These are phyloP conservation scores for Debaryomyces psychrophilus DNA, from an alignment of 1,139 yeast genomes.

Conservation along the genomic window DNA sequence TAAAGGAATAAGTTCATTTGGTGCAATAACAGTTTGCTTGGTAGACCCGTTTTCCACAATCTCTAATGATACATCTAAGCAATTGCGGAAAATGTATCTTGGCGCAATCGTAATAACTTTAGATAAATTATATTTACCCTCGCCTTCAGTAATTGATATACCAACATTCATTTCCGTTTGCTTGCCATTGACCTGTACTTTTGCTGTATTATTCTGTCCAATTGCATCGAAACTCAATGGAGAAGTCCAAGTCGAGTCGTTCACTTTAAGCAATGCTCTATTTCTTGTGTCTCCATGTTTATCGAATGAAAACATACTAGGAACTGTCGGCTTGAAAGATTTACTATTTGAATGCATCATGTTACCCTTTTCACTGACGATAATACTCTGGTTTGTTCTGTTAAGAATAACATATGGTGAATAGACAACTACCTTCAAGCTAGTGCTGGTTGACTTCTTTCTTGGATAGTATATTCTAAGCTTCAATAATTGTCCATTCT, in stretches of 20 bases:
- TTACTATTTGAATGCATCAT: constrained; percentile 41
- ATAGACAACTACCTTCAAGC: constrained; percentile 67
- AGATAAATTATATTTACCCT: constrained; percentile 76
- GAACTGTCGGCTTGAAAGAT: constrained; percentile 39
- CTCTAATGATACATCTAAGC: constrained; percentile 56
- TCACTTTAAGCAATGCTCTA: constrained; percentile 70
- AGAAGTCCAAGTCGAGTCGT: constrained; percentile 73
- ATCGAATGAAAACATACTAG: constrained; percentile 86
- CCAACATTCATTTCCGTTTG: constrained; percentile 79
- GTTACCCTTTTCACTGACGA: constrained; percentile 61
- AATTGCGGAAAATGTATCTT: constrained; percentile 73
- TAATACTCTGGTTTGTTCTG: constrained; percentile 70
- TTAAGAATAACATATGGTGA: constrained; percentile 86
- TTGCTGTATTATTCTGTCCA: constrained; percentile 76
- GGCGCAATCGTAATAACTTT: constrained; percentile 84
- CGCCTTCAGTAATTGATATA: constrained; percentile 77
- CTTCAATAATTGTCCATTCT: constrained; percentile 68
- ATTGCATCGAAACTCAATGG: constrained; percentile 87
- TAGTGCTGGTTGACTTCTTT: constrained; percentile 45
- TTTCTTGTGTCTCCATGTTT: constrained; percentile 59
- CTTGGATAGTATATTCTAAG: constrained; percentile 68
- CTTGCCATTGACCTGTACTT: constrained; percentile 58
- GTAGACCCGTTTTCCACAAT: constrained; percentile 73
- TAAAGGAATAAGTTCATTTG: constrained; percentile 61
- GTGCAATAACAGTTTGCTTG: constrained; percentile 43